A percentile compares a stretch with the other conserved stretches of the same genome.
Evolutionary conservation across 2,329 filamentous ascomycete species (phyloP).

Genomic region (Talaromyces piceae): DNA sequence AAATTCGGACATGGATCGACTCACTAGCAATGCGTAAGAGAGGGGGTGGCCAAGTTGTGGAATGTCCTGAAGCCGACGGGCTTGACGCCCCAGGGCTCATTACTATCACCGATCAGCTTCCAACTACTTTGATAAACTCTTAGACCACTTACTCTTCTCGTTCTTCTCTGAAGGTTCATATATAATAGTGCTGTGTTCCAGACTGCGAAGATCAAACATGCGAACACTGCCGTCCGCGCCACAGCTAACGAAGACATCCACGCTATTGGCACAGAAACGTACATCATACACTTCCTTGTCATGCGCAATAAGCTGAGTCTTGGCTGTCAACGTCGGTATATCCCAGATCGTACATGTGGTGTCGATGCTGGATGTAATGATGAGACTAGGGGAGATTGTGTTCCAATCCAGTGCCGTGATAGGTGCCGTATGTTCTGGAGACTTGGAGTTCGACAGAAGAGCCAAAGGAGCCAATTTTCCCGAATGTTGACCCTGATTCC

Average conservation of each 20-base stretch:
- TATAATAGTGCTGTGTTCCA: constrained; percentile 98
- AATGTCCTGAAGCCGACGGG: constrained; percentile 56
- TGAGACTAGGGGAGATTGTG: constrained; percentile 88
- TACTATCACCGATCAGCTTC: constrained; percentile 21
- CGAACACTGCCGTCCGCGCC: constrained; percentile 95
- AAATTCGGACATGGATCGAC: constrained; percentile 10
- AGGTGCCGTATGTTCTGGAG: constrained; percentile 93
- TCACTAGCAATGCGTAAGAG: constrained; percentile 38
- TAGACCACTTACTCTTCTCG: constrained; percentile 49
- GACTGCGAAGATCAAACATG: constrained; percentile 94
- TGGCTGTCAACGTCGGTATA: constrained; percentile 93
- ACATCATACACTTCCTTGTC: constrained; percentile 99
- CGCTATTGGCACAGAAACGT: constrained; percentile 92
- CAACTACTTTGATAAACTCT: neutral
- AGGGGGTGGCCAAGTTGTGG: constrained; percentile 51
- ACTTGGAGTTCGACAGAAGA: constrained; percentile 93
- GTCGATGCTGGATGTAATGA: constrained; percentile 98
- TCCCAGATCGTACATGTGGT: constrained; percentile 99
- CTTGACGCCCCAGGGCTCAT: constrained; percentile 52
- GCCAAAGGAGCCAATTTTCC: constrained; percentile 87
- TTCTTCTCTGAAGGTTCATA: constrained; percentile 93
- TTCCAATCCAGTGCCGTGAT: constrained; percentile 98
- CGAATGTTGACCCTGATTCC: constrained; percentile 57
- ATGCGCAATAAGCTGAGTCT: constrained; percentile 96
- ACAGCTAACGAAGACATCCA: constrained; percentile 98